phyloP scores from a whole-genome alignment of 331 rosid species.

The Saraca asoca region DNA sequence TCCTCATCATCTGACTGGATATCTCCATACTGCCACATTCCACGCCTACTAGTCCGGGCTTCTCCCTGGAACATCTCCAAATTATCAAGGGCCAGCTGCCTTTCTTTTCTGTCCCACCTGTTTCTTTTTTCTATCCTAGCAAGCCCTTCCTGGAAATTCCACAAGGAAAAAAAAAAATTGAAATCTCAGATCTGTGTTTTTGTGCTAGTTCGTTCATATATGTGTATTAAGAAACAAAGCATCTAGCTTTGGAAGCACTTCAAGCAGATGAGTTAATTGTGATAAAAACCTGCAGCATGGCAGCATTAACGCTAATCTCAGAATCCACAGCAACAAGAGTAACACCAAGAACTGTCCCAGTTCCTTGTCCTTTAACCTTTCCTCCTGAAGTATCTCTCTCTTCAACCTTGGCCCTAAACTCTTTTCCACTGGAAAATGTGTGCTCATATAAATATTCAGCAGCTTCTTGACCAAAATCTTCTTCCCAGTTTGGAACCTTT shows the following conservation, averaged over 20 bases:
- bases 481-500: constrained; percentile 73
- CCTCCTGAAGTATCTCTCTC: constrained; percentile 88
- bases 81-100: constrained; percentile 67
- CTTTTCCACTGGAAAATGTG: constrained; percentile 62
- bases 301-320: constrained; percentile 82
- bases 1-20: constrained; percentile 90
- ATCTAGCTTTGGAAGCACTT: background rate
- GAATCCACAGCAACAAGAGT: constrained; percentile 87
- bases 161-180: constrained; percentile 9
- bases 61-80: constrained; percentile 81
- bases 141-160: constrained; percentile 80
- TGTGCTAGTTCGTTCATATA: too few relatives aligned
- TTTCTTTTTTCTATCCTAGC: constrained; percentile 79
- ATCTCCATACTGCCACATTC: constrained; percentile 96
- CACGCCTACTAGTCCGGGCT: constrained; percentile 67
- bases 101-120: constrained; percentile 74
- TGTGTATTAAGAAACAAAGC: background rate
- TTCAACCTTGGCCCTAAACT: constrained; percentile 85
- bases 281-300: constrained; percentile 81
- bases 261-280: background rate
- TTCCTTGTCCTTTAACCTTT: constrained; percentile 91
- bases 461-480: constrained; percentile 87
- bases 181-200: constrained; percentile 1
- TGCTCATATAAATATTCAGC: constrained; percentile 69
- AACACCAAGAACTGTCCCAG: constrained; percentile 68